Percentiles rank a stretch among this genome's conserved stretches.
Evolutionary conservation across 2,329 filamentous ascomycete species (phyloP).

Genomic region (Fusarium neocosmosporiellum): DNA sequence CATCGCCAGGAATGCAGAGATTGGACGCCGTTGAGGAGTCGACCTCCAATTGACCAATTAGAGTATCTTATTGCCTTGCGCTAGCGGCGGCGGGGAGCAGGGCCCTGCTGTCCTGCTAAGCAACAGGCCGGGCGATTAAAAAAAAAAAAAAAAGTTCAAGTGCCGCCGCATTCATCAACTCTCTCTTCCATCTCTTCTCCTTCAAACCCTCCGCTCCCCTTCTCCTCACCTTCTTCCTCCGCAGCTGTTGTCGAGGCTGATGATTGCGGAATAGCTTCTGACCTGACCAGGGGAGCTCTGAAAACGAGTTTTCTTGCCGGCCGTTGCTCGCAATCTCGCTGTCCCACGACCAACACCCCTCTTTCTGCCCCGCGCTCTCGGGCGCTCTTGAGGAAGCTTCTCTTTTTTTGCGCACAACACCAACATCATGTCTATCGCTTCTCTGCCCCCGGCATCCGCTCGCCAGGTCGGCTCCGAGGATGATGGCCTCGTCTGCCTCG

Average conservation of each 20-base stretch:
- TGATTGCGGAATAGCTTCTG: slow-evolving; percentile 54
- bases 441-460: slow-evolving; percentile 69
- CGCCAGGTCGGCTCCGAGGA: slow-evolving; percentile 63
- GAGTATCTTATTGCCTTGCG: background rate
- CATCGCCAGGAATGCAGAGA: slow-evolving; percentile 25
- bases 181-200: slow-evolving; percentile 33
- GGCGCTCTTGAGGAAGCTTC: slow-evolving; percentile 23
- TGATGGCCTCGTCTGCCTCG: slow-evolving; percentile 81
- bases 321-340: slow-evolving; percentile 48
- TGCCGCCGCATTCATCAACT: slow-evolving; percentile 35
- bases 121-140: slow-evolving; percentile 27
- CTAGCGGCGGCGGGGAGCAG: slow-evolving; percentile 30
- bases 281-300: slow-evolving; percentile 52
- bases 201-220: slow-evolving; percentile 38
- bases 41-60: slow-evolving; percentile 42
- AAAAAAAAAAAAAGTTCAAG: slow-evolving; percentile 46
- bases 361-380: slow-evolving; percentile 46
- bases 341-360: slow-evolving; percentile 31
- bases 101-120: slow-evolving; percentile 18
- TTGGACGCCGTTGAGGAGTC: slow-evolving; percentile 29
- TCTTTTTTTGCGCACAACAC: slow-evolving; percentile 21
- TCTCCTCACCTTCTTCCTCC: slow-evolving; percentile 28
- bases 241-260: slow-evolving; percentile 47
- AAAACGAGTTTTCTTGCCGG: slow-evolving; percentile 53
- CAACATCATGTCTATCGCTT: slow-evolving; percentile 47